Percentiles rank a stretch among this genome's conserved stretches.
These are phyloP conservation scores for Coleophoma crateriformis DNA, from an alignment of 2,329 filamentous ascomycete genomes.

Conservation along the genomic window DNA sequence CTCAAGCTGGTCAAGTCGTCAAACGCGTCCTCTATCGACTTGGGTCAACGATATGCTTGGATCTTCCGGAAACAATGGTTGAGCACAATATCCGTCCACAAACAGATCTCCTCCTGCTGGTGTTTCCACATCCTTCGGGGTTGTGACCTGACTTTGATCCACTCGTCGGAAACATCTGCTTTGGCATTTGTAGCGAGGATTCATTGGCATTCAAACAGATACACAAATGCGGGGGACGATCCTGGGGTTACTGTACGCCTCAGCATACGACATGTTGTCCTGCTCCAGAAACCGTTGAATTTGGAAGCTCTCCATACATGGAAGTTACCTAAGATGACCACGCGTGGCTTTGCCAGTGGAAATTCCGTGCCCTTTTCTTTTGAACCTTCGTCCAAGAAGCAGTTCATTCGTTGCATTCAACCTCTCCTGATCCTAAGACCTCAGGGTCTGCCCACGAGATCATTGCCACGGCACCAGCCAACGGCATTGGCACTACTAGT, in stretches of 20 bases:
- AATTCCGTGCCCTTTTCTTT: slow-evolving; percentile 43
- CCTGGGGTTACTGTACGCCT: slow-evolving; percentile 11
- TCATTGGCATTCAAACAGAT: slow-evolving; percentile 34
- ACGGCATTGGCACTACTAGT: slow-evolving; percentile 35
- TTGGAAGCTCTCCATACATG: slow-evolving; percentile 6
- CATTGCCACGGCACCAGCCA: slow-evolving; percentile 48
- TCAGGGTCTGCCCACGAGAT: slow-evolving; percentile 34
- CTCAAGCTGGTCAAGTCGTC: slow-evolving; percentile 17
- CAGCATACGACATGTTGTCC: slow-evolving; percentile 21
- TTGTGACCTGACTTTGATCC: slow-evolving; percentile 25
- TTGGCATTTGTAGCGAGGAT: slow-evolving; percentile 47
- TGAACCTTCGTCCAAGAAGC: slow-evolving; percentile 19
- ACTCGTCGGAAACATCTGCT: slow-evolving; percentile 53
- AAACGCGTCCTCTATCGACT: slow-evolving; percentile 21
- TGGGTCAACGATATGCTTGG: slow-evolving; percentile 11
- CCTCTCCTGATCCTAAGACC: slow-evolving; percentile 23
- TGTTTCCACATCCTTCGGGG: slow-evolving; percentile 20
- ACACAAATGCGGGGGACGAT: slow-evolving; percentile 13
- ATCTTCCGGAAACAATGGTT: slow-evolving; percentile 11
- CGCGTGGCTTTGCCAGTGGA: slow-evolving; percentile 26
- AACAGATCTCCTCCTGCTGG: slow-evolving; percentile 21
- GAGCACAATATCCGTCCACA: slow-evolving; percentile 28
- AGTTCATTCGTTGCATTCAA: slow-evolving; percentile 33
- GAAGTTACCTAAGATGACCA: slow-evolving; percentile 19
- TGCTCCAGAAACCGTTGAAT: slow-evolving; percentile 21